phyloP scores from a whole-genome alignment of 768 basidiomycete species.

The Amanita pseudoporphyria region DNA sequence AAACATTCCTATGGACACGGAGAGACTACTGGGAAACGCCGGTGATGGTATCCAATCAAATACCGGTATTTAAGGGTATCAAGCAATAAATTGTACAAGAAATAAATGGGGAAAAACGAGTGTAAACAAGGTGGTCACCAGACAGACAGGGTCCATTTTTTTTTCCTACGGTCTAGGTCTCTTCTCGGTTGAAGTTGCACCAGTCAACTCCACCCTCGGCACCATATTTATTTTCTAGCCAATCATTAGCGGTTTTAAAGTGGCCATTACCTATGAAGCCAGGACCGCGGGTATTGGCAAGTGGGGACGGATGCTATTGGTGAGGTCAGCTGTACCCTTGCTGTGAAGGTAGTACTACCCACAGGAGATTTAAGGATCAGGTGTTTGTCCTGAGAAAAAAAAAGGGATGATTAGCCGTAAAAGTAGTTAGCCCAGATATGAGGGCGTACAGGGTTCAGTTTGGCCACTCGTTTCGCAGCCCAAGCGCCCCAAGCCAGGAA shows the following conservation, averaged over 20 bases:
- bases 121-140: not conserved
- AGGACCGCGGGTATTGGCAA: constrained; percentile 45
- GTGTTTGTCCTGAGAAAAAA: constrained; percentile 52
- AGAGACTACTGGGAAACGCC: not conserved
- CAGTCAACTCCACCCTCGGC: constrained; percentile 62
- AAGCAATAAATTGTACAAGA: not conserved
- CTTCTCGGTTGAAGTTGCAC: constrained; percentile 30
- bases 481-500: constrained; percentile 90
- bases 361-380: constrained; percentile 71
- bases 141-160: not conserved
- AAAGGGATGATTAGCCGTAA: not conserved
- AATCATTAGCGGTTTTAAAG: constrained; percentile 80
- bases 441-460: constrained; percentile 57
- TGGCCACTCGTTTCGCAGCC: constrained; percentile 76
- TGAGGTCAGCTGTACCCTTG: constrained; percentile 7
- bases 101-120: not conserved
- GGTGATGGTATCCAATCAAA: constrained; percentile 2
- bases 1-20: constrained; percentile 7
- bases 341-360: constrained; percentile 21
- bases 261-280: constrained; percentile 89
- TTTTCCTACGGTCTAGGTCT: not conserved
- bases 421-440: not conserved
- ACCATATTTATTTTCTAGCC: constrained; percentile 78
- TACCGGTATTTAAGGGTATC: constrained; percentile 6
- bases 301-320: constrained; percentile 73